A percentile compares a stretch with the other conserved stretches of the same genome.
phyloP scores from a whole-genome alignment of 257 asterid species.

The Primulina huaijiensis region DNA sequence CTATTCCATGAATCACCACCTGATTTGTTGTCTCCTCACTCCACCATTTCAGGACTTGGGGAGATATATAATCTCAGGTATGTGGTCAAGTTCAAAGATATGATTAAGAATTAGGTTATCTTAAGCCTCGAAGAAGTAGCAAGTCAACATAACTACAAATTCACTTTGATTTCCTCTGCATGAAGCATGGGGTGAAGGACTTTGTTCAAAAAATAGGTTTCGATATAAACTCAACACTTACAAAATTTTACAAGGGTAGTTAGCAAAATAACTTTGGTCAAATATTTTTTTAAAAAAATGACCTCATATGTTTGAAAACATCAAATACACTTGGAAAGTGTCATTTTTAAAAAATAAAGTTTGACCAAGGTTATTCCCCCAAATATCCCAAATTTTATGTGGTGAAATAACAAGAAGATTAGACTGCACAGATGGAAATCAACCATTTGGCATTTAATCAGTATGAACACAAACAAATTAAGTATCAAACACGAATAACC shows the following conservation, averaged over 20 bases:
- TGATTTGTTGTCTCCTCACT: neutral
- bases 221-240: neutral
- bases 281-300: no score
- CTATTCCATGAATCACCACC: neutral
- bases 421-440: neutral
- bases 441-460: neutral
- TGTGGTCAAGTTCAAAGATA: neutral
- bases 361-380: no score
- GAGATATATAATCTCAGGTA: neutral
- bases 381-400: neutral
- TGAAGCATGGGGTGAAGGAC: neutral
- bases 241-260: neutral
- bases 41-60: neutral
- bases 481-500: neutral
- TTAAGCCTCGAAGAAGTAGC: neutral
- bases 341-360: no score
- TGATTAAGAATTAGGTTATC: neutral
- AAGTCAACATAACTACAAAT: neutral
- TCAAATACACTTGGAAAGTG: no score
- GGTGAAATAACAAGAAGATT: neutral
- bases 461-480: conserved; percentile 1
- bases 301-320: no score
- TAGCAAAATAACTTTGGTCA: no score
- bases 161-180: neutral
- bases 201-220: neutral